phyloP scores from a whole-genome alignment of 2,329 filamentous ascomycete species.

The Penicillium fuscoglaucum region DNA sequence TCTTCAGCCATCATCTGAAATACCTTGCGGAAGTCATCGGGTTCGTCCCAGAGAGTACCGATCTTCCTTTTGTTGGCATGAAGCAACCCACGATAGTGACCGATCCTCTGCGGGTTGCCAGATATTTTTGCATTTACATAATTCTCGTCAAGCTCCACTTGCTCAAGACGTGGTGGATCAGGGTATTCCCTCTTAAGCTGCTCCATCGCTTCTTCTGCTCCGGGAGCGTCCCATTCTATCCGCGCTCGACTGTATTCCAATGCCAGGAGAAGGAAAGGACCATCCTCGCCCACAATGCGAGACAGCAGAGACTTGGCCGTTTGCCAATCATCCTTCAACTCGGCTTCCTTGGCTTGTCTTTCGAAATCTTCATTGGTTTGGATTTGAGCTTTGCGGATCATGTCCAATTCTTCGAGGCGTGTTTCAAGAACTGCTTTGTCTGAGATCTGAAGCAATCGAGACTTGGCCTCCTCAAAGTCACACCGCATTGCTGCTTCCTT shows the following conservation, averaged over 20 bases:
- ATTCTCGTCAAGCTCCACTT: not conserved
- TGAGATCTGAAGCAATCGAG: not conserved
- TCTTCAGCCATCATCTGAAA: not conserved
- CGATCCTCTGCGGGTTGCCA: not conserved
- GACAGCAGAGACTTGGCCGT: not conserved
- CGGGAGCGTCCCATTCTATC: fast-evolving
- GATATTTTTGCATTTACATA: too few relatives aligned
- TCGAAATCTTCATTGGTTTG: not conserved
- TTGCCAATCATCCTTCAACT: not conserved
- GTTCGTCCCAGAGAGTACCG: not conserved
- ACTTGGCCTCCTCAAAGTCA: not conserved
- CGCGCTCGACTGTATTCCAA: not conserved
- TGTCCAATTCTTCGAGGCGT: not conserved
- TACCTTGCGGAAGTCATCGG: not conserved
- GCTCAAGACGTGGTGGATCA: not conserved
- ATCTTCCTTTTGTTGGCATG: not conserved
- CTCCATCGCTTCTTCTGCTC: not conserved
- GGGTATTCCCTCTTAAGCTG: not conserved
- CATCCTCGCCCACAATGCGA: not conserved
- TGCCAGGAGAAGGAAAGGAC: not conserved
- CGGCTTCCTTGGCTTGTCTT: not conserved
- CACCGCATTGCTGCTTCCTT: not conserved
- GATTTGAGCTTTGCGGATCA: not conserved
- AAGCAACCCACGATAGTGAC: not conserved
- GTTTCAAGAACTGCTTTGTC: not conserved